These are phyloP conservation scores for Thielaviopsis musarum DNA, from an alignment of 2,329 filamentous ascomycete species.

Conservation along the genomic window DNA sequence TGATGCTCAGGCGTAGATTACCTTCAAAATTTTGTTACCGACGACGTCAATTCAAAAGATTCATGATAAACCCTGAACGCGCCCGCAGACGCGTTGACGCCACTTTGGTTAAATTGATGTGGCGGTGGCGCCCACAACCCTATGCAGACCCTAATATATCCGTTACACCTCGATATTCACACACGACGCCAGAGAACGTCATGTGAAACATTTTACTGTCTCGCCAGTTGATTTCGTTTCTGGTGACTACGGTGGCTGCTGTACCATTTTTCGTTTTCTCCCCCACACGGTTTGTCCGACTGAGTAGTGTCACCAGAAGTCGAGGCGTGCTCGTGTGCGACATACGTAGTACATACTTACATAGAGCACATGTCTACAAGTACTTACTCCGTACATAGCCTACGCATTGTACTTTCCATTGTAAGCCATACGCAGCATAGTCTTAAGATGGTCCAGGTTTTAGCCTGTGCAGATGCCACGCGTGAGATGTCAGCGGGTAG, in stretches of 20 bases:
- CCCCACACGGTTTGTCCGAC: background rate
- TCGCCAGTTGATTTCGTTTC: too few species aligned
- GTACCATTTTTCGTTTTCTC: background rate
- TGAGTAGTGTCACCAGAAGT: background rate
- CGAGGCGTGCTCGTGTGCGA: background rate
- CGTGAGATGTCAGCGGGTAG: background rate
- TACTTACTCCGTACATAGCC: too few species aligned
- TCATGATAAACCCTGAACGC: background rate
- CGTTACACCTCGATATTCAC: too few species aligned
- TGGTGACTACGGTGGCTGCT: background rate
- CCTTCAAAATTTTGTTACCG: background rate
- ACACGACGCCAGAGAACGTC: too few species aligned
- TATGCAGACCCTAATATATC: background rate
- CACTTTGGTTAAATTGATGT: slow-evolving; percentile 4
- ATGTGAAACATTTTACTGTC: background rate
- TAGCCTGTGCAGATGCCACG: background rate
- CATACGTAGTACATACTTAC: background rate
- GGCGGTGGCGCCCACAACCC: slow-evolving; percentile 1
- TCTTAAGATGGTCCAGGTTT: background rate
- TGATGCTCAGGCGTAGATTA: too few species aligned
- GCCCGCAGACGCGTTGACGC: background rate
- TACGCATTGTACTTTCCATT: too few species aligned
- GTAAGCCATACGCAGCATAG: too few species aligned
- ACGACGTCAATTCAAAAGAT: background rate
- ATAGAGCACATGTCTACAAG: background rate